Percentiles rank a stretch among this genome's conserved stretches.
phyloP scores from a whole-genome alignment of 225 moss, liverwort and hornwort genomes.

The Marchantia paleacea region DNA sequence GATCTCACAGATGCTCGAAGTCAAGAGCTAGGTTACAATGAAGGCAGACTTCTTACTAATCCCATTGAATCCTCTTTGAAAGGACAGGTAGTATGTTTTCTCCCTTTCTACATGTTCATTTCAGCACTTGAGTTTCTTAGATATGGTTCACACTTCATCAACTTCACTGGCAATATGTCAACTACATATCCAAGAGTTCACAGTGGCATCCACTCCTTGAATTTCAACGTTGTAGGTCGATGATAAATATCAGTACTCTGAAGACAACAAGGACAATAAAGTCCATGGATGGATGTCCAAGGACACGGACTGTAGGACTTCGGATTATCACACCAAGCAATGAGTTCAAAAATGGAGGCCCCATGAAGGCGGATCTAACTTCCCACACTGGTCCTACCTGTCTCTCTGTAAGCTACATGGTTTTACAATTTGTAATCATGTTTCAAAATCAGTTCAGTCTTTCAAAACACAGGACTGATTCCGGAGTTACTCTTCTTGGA shows the following conservation, averaged over 20 bases:
- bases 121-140: too few relatives aligned
- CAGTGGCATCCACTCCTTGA: too few relatives aligned
- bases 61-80: slow-evolving; percentile 46
- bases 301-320: slow-evolving; percentile 42
- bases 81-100: slow-evolving; percentile 47
- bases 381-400: slow-evolving; percentile 74
- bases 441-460: background rate
- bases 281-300: slow-evolving; percentile 66
- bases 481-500: background rate
- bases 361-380: slow-evolving; percentile 58
- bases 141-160: too few relatives aligned
- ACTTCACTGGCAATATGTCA: too few relatives aligned
- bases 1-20: slow-evolving; percentile 32
- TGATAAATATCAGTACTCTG: slow-evolving; percentile 61
- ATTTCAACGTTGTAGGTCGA: slow-evolving; percentile 45
- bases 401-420: slow-evolving; percentile 41
- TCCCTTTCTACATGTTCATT: too few relatives aligned
- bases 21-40: slow-evolving; percentile 51
- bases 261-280: slow-evolving; percentile 50
- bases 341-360: slow-evolving; percentile 74
- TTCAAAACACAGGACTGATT: background rate
- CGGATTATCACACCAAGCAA: slow-evolving; percentile 65
- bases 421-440: background rate
- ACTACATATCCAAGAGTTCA: too few relatives aligned
- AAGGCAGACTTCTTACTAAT: slow-evolving; percentile 54